These are phyloP conservation scores for Daldinia decipiens DNA, from an alignment of 495 filamentous ascomycete genomes.

Conservation along the genomic window DNA sequence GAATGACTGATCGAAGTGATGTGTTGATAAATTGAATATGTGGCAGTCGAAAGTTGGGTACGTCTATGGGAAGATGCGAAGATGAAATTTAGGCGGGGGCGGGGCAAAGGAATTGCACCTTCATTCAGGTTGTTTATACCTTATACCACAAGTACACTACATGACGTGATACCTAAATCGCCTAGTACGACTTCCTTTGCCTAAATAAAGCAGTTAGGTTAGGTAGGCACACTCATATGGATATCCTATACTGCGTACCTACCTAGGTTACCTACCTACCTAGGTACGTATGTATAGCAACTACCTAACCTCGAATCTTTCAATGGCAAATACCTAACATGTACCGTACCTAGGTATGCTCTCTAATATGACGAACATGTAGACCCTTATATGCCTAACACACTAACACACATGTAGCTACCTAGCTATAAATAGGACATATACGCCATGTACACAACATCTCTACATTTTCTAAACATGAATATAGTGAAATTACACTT, in stretches of 20 bases:
- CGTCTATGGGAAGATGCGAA: constrained; percentile 24
- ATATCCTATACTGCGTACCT: background rate
- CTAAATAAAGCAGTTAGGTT: background rate
- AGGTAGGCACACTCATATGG: background rate
- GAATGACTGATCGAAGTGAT: background rate
- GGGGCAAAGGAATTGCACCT: constrained; percentile 34
- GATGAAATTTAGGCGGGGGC: constrained; percentile 33
- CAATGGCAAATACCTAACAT: no score
- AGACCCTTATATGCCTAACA: no score
- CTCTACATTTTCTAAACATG: background rate
- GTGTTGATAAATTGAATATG: background rate
- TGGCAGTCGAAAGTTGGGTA: background rate
- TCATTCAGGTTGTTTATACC: constrained; percentile 6
- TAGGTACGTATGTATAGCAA: background rate
- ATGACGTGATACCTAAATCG: constrained; percentile 36
- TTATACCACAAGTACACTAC: constrained; percentile 2
- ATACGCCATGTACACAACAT: background rate
- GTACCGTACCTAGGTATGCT: no score
- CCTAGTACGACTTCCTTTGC: background rate
- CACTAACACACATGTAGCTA: no score
- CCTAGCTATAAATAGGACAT: background rate
- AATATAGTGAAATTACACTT: background rate
- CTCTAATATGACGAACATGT: no score
- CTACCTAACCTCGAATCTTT: background rate
- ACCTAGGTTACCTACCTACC: no score